Evolutionary conservation across 331 rosid genomes (phyloP).

Genomic region (Ulmus americana): DNA sequence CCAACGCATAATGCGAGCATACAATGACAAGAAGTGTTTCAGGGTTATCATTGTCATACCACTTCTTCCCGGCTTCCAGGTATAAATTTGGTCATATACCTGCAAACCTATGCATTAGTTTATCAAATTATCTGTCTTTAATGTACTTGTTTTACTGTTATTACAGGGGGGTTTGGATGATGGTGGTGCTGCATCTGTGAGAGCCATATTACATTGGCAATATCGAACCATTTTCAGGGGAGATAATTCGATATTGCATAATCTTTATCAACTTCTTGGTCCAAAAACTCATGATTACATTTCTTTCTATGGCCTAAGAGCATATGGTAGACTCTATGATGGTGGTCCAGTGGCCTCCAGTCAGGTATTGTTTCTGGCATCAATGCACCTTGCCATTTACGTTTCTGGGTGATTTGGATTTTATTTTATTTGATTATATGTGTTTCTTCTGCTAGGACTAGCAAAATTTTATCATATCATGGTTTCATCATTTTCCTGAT

Average conservation of each 20-base stretch:
- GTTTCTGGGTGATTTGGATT: not conserved
- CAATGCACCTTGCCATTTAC: not conserved
- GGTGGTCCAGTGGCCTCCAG: constrained; percentile 89
- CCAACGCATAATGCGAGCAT: constrained; percentile 72
- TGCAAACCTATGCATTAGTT: constrained; percentile 9
- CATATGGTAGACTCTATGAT: constrained; percentile 74
- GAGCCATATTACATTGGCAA: constrained; percentile 99
- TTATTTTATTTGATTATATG: not conserved
- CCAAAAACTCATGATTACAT: constrained; percentile 70
- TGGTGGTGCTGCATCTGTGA: constrained; percentile 97
- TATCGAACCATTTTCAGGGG: constrained; percentile 96
- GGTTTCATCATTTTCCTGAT: constrained; percentile 6
- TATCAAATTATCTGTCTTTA: constrained; percentile 1
- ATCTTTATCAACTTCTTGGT: constrained; percentile 67
- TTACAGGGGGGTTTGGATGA: constrained; percentile 97
- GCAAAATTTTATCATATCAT: not conserved
- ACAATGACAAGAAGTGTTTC: constrained; percentile 67
- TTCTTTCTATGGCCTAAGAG: constrained; percentile 88
- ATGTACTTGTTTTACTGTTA: constrained; percentile 24
- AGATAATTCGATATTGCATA: constrained; percentile 65
- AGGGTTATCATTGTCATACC: constrained; percentile 92
- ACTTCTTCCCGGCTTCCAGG: constrained; percentile 97
- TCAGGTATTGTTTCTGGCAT: constrained; percentile 52
- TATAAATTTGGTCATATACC: constrained; percentile 25
- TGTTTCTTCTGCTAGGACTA: not conserved